Base-by-base conservation (phyloP, 805 yeast genomes). In the Myxozyma neotropica region DNA sequence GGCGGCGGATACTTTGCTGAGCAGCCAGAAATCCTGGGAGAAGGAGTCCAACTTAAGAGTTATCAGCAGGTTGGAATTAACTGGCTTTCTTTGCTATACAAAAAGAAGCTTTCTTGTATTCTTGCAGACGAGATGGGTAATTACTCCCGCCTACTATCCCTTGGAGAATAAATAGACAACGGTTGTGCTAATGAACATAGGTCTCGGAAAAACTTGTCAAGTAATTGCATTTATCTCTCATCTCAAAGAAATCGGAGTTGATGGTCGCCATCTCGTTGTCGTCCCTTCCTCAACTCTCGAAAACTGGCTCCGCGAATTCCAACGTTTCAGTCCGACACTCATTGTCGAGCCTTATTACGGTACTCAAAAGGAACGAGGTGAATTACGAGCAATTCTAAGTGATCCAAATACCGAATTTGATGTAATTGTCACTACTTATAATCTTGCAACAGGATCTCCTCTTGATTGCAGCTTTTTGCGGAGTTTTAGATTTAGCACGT, bases 1-100 rank as follows among this genome's bases (percentile, higher is more conserved):
- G 67, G 67, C 21, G 66, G 74, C 58, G 71, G 74, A 44, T 72
- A 70, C 59, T 83, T 90, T 73, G 82, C 79, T 44, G 83, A 82
- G 44, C 86, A 90, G 70, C 99, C 99, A 1, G 71, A 74, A 15
- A 73, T 87, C 40, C 73, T 94, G 62, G 77, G 89, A 1, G 78
- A 77, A 0, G 88, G 83, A 21, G 78, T 89, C 17, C 82, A 81
- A 40, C 78, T 94, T 68, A 94, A 93, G 69, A 85, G 83, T 69
- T 94, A 94, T 73, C 99, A 94, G 76, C 94, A 91, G 68, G 96
- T 92, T n/a, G 99, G 99, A 47, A 76, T 94, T 53, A 94, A 94
- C 72, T 94, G 99, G 99, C 77, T 94, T 55, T 80, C 85, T 63
- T 73, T 93, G 55, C 78, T 94, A 31, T 94, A 93, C 72, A 83